A percentile compares a stretch with the other conserved stretches of the same genome.
phyloP scores from a whole-genome alignment of 1,284 basidiomycete species.

The Rhizoctonia solani region DNA sequence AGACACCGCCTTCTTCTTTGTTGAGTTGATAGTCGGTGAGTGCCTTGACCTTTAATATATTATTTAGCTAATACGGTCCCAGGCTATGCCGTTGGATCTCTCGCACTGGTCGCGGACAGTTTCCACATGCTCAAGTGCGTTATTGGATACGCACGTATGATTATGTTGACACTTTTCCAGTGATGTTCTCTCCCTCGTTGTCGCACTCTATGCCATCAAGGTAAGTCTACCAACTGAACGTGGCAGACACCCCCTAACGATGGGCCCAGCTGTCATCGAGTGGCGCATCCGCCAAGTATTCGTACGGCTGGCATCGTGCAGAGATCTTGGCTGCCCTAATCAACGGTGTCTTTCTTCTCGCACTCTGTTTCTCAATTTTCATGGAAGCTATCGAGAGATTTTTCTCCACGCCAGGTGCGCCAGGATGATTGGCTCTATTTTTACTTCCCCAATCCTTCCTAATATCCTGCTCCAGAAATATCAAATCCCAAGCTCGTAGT shows the following conservation, averaged over 20 bases:
- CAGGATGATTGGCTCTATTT: not conserved
- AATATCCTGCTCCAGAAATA: slow-evolving; percentile 71
- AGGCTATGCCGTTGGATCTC: slow-evolving; percentile 93
- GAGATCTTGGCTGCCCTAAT: slow-evolving; percentile 94
- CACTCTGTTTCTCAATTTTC: slow-evolving; percentile 94
- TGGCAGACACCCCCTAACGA: not conserved
- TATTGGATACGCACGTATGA: not conserved
- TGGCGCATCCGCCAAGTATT: slow-evolving; percentile 60
- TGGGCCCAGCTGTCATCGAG: slow-evolving; percentile 15
- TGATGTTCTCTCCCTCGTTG: slow-evolving; percentile 92
- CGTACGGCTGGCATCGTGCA: slow-evolving; percentile 98
- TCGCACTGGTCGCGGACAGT: slow-evolving; percentile 94
- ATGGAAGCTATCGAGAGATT: slow-evolving; percentile 93
- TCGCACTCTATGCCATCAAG: slow-evolving; percentile 97
- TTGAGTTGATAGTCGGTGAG: slow-evolving; percentile 84
- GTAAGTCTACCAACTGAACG: slow-evolving; percentile 49
- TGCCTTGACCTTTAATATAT: slow-evolving; percentile 31
- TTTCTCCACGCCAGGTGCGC: slow-evolving; percentile 77
- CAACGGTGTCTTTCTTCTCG: slow-evolving; percentile 95
- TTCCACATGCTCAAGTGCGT: slow-evolving; percentile 97
- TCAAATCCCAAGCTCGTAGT: slow-evolving; percentile 87
- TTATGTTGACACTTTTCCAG: slow-evolving; percentile 49
- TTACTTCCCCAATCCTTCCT: slow-evolving; percentile 5
- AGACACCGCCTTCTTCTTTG: slow-evolving; percentile 88
- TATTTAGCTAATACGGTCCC: slow-evolving; percentile 35